Base-by-base conservation (phyloP, 768 basidiomycete species). In the Termitomyces sp. region DNA sequence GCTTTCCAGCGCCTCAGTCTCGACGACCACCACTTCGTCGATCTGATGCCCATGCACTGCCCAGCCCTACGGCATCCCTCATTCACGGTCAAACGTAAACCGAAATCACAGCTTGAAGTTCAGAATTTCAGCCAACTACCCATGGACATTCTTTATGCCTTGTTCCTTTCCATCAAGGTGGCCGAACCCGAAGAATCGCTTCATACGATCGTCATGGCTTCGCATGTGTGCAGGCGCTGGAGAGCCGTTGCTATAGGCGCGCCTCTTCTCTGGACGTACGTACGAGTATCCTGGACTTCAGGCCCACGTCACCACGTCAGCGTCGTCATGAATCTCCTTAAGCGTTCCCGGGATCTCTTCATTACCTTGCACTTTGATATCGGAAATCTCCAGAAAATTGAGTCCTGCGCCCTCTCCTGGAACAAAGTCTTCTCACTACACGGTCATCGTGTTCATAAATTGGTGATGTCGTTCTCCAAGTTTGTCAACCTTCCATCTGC, bases 211-310 rank as follows among this genome's bases (percentile, higher is more conserved):
- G 57, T 60, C 7, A 48, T 32, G 6, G 53, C 57, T 32, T 64
- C 63, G 7, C 63, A 64, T 32, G 59, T 64, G 4, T 64, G 56
- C 48, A 49, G 40, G 40, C 53, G 46, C 25, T 64, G 63, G 63
- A 61, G 61, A 21, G 37, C 29, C 12, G 47, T 64, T 29, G 57
- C 57, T 31, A 49, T 57, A 2, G 48, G 49, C 17, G 61, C 63
- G 1, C 61, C 63, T 21, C 31, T 64, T 21, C 43, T 64, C 12
- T 64, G 63, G 63, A 62, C 57, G n/a, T 58, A 64, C 37, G 31
- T 64, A 32, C 53, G 38, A n/a, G 43, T 64, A 42, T 45, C 53
- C 3, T 54, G 60, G 54, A 58, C 53, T 23, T 31, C 34, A 23
- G 45, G 50, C 9, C 56, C 46, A 12, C 38, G 21, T 34, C 31